Evolutionary conservation across 179 eudicot species (phyloP).

Genomic region (Sideroxylon spinosum): DNA sequence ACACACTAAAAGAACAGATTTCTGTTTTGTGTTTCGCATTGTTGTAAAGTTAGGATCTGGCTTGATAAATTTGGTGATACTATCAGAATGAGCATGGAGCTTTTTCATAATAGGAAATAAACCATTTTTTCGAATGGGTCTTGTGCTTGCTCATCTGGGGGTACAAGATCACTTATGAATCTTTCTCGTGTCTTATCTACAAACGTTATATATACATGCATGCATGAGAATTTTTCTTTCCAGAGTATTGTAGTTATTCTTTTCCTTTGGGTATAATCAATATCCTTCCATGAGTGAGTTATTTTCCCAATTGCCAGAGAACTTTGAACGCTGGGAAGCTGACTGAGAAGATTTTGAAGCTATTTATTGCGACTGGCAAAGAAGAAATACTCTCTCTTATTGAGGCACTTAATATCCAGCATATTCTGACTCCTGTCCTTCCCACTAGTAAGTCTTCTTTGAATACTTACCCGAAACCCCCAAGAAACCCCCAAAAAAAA

Average conservation of each 20-base stretch:
- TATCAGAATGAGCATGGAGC: background rate
- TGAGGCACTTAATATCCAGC: constrained; percentile 64
- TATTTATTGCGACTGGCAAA: constrained; percentile 71
- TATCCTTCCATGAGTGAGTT: background rate
- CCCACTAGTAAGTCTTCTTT: constrained; percentile 67
- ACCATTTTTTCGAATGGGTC: background rate
- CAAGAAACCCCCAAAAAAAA: too few species aligned
- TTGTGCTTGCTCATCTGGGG: background rate
- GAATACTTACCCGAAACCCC: too few species aligned
- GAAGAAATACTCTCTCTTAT: constrained; percentile 71
- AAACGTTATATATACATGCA: background rate
- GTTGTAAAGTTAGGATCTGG: background rate
- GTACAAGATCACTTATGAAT: constrained; percentile 4
- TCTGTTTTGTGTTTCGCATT: background rate
- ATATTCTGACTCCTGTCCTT: constrained; percentile 57
- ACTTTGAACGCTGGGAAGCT: constrained; percentile 87
- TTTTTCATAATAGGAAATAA: background rate
- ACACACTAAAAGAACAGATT: too few species aligned
- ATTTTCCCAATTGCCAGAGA: constrained; percentile 41
- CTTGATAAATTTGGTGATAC: background rate
- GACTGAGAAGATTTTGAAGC: constrained; percentile 74
- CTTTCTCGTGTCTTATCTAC: background rate
- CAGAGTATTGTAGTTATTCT: background rate
- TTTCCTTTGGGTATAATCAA: background rate
- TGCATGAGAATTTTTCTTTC: background rate